Evolutionary conservation across 2,329 filamentous ascomycete species (phyloP).

Genomic region (Cladosporium cucumerinum): DNA sequence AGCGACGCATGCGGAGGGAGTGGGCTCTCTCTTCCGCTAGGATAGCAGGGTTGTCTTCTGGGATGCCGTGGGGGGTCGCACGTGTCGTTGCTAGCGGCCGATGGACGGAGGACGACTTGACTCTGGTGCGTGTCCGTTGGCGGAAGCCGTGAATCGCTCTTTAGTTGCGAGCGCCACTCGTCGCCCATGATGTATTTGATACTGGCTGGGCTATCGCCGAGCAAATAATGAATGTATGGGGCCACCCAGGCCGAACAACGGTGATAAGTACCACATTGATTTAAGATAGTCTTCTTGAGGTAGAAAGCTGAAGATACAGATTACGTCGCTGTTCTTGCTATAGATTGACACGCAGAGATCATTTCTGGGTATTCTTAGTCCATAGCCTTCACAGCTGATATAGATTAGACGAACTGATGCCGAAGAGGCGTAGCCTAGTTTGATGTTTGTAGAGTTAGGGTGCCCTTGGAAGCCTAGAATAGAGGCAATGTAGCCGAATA

Average conservation of each 20-base stretch:
- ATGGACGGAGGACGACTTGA: not conserved
- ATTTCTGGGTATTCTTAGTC: not conserved
- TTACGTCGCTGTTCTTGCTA: not conserved
- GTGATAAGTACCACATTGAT: not conserved
- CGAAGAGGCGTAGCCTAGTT: not conserved
- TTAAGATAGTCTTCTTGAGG: not conserved
- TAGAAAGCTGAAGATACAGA: not conserved
- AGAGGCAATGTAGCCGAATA: not conserved
- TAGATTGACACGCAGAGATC: not conserved
- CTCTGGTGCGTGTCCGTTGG: not conserved
- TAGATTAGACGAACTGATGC: not conserved
- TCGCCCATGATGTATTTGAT: not conserved
- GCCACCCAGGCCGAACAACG: not conserved
- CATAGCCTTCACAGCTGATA: not conserved
- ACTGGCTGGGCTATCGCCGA: not conserved
- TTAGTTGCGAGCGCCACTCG: not conserved
- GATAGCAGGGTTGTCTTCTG: not conserved
- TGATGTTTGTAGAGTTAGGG: not conserved
- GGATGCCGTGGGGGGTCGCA: not conserved
- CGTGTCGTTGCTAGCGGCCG: not conserved
- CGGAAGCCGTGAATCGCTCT: not conserved
- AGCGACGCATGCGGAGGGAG: not conserved
- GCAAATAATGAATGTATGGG: not conserved
- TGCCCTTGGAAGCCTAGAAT: not conserved
- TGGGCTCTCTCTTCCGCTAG: not conserved